A percentile compares a stretch with the other conserved stretches of the same genome.
Evolutionary conservation across 768 basidiomycete genomes (phyloP).

Genomic region (Zangia roseola): DNA sequence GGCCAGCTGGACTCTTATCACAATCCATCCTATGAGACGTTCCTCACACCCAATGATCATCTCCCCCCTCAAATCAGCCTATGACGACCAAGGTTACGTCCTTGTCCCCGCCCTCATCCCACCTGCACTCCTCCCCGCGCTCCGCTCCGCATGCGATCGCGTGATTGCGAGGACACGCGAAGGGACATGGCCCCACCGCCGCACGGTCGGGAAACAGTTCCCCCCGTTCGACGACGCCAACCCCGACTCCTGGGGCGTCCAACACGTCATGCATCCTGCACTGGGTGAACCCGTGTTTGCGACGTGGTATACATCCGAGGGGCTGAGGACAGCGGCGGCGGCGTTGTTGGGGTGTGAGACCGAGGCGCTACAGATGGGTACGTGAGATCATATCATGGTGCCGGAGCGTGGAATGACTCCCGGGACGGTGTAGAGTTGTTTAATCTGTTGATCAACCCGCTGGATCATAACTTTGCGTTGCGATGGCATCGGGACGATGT

Average conservation of each 20-base stretch:
- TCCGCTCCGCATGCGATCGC: constrained; percentile 51
- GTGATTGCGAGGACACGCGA: constrained; percentile 52
- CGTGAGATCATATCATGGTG: background rate
- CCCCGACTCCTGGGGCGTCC: constrained; percentile 78
- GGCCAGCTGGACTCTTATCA: too few relatives aligned
- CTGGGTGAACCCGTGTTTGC: constrained; percentile 59
- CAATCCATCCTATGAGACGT: background rate
- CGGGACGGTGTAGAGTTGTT: constrained; percentile 51
- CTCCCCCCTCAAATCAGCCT: constrained; percentile 41
- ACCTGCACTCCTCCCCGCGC: constrained; percentile 33
- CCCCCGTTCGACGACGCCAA: constrained; percentile 61
- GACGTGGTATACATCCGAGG: constrained; percentile 63
- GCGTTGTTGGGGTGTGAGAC: constrained; percentile 56
- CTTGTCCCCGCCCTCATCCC: constrained; percentile 56
- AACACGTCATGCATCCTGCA: constrained; percentile 79
- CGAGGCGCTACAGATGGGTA: constrained; percentile 70
- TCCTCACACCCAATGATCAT: background rate
- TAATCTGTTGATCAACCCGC: constrained; percentile 73
- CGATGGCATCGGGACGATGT: constrained; percentile 84
- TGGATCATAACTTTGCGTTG: constrained; percentile 62
- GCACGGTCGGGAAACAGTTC: constrained; percentile 77
- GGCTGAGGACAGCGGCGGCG: constrained; percentile 42
- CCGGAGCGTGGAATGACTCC: too few relatives aligned
- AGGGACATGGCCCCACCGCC: constrained; percentile 62
- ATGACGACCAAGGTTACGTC: constrained; percentile 66